A percentile compares a stretch with the other conserved stretches of the same genome.
Evolutionary conservation across 495 filamentous ascomycete species (phyloP).

Genomic region (Podospora conica): DNA sequence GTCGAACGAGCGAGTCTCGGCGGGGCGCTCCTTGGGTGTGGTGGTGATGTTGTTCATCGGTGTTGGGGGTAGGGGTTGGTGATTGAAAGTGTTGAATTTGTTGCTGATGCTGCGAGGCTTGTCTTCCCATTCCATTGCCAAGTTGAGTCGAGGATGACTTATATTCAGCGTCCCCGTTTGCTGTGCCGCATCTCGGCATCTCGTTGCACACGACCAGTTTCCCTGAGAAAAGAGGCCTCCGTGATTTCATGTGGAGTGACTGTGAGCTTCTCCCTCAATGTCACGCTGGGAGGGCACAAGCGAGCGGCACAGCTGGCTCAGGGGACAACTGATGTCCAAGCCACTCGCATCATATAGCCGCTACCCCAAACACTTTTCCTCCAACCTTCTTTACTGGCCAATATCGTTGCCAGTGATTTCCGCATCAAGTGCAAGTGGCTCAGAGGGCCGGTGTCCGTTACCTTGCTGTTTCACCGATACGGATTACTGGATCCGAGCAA

Average conservation of each 20-base stretch:
- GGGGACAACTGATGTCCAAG: neutral
- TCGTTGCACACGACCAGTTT: neutral
- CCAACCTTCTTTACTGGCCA: neutral
- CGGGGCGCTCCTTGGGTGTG: neutral
- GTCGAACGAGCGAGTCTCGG: neutral
- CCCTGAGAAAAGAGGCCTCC: neutral
- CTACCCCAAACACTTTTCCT: neutral
- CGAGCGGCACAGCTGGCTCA: neutral
- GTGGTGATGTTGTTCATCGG: neutral
- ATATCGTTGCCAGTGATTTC: neutral
- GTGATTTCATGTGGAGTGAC: neutral
- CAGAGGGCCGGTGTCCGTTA: neutral
- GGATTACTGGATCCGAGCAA: too few relatives aligned
- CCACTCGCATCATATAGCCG: neutral
- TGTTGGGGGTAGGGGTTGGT: neutral
- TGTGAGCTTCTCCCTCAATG: neutral
- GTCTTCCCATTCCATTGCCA: neutral
- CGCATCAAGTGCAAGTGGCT: neutral
- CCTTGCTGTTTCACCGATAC: neutral
- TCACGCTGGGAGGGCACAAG: neutral
- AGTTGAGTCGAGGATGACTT: neutral
- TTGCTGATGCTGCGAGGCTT: neutral
- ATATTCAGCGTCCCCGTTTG: neutral
- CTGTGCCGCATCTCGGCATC: neutral
- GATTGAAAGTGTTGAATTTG: neutral